These are phyloP conservation scores for Aspergillus jensenii DNA, from an alignment of 2,329 filamentous ascomycete species.

Conservation along the genomic window DNA sequence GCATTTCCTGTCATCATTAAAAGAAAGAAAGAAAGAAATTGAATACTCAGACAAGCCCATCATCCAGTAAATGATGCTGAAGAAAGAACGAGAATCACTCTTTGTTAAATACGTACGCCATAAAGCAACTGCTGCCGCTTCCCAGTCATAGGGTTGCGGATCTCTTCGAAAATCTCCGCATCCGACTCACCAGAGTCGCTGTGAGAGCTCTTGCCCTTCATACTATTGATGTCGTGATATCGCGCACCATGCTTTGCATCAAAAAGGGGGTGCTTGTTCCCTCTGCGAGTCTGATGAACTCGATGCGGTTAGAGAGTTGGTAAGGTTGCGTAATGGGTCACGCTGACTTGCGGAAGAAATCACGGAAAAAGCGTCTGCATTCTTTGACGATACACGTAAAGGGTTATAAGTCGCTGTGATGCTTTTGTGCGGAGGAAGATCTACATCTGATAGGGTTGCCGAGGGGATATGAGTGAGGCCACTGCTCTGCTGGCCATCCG, in stretches of 20 bases:
- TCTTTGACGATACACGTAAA: too few relatives aligned
- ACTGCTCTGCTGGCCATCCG: not conserved
- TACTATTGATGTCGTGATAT: not conserved
- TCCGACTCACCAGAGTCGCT: not conserved
- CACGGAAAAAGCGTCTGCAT: not conserved
- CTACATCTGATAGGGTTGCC: conserved; percentile 26
- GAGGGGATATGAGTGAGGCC: conserved; percentile 6
- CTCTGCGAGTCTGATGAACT: not conserved
- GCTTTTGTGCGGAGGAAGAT: conserved; percentile 17
- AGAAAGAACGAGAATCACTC: not conserved
- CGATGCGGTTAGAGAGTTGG: not conserved
- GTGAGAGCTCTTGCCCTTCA: not conserved
- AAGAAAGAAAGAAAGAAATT: too few relatives aligned
- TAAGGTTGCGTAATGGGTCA: too few relatives aligned
- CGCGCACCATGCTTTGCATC: not conserved
- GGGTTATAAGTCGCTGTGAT: not conserved
- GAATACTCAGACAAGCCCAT: not conserved
- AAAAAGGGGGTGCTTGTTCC: not conserved
- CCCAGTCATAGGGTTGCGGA: conserved; percentile 19
- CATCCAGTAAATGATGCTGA: not conserved
- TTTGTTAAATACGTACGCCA: not conserved
- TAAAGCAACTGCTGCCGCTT: conserved; percentile 18
- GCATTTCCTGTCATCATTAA: too few relatives aligned
- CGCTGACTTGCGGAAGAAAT: too few relatives aligned
- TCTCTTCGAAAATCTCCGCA: conserved; percentile 24